A percentile compares a stretch with the other conserved stretches of the same genome.
These are phyloP conservation scores for Saccharomycopsis selenospora DNA, from an alignment of 805 yeast genomes.

Conservation along the genomic window DNA sequence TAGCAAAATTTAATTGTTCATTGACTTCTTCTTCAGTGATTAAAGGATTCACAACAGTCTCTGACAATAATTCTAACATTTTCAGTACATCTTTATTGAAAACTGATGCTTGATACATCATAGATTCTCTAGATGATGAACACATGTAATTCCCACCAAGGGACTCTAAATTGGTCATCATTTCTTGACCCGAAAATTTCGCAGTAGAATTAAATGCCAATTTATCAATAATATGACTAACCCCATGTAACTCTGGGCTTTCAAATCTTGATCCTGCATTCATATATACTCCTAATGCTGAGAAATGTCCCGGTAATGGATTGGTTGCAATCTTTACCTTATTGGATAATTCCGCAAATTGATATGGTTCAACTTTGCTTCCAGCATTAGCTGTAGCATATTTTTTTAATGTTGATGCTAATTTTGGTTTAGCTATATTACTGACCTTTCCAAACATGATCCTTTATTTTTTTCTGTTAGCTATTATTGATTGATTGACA, in stretches of 20 bases:
- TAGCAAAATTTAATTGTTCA: slow-evolving; percentile 66
- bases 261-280: slow-evolving; percentile 91
- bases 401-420: too few species aligned
- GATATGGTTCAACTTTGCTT: slow-evolving; percentile 16
- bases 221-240: slow-evolving; percentile 78
- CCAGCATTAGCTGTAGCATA: neutral
- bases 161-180: slow-evolving; percentile 67
- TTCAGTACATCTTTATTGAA: slow-evolving; percentile 76
- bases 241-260: slow-evolving; percentile 51
- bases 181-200: slow-evolving; percentile 50
- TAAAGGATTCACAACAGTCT: slow-evolving; percentile 68
- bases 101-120: slow-evolving; percentile 91
- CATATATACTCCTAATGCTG: slow-evolving; percentile 83
- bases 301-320: slow-evolving; percentile 81
- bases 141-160: slow-evolving; percentile 94
- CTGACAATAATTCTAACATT: slow-evolving; percentile 70
- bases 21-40: slow-evolving; percentile 62
- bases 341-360: slow-evolving; percentile 38
- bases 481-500: too few species aligned
- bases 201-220: slow-evolving; percentile 74
- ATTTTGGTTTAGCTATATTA: too few species aligned
- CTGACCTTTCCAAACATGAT: too few species aligned
- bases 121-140: slow-evolving; percentile 83
- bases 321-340: slow-evolving; percentile 82
- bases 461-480: too few species aligned